A percentile compares a stretch with the other conserved stretches of the same genome.
phyloP scores from a whole-genome alignment of 179 eudicot genomes.

The Beta corolliflora region DNA sequence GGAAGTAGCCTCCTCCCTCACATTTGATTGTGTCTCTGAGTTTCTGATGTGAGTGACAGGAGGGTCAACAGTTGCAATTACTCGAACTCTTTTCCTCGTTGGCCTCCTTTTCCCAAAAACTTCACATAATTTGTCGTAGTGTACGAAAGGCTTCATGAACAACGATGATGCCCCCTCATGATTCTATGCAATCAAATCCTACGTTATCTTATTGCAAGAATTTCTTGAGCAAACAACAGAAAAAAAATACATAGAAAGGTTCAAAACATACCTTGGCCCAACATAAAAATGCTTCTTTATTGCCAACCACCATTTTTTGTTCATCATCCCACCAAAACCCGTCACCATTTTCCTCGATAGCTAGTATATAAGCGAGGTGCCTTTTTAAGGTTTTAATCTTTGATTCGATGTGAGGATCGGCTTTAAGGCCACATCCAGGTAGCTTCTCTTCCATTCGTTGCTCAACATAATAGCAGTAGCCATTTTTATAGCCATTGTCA shows the following conservation, averaged over 20 bases:
- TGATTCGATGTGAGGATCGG: slow-evolving; percentile 24
- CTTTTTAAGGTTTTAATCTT: slow-evolving; percentile 25
- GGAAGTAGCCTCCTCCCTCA: slow-evolving; percentile 28
- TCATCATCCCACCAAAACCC: slow-evolving; percentile 30
- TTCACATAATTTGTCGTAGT: slow-evolving; percentile 26
- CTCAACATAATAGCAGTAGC: slow-evolving; percentile 26
- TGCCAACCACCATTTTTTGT: slow-evolving; percentile 25
- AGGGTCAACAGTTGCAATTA: background rate
- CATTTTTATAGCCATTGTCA: slow-evolving; percentile 22
- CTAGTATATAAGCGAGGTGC: slow-evolving; percentile 18
- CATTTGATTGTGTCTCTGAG: slow-evolving; percentile 23
- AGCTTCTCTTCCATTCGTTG: slow-evolving; percentile 22
- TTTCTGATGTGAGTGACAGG: background rate
- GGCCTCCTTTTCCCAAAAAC: slow-evolving; percentile 16
- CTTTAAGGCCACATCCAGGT: slow-evolving; percentile 31
- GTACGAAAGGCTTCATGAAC: slow-evolving; percentile 28
- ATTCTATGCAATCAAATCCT: slow-evolving; percentile 15
- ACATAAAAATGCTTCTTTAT: slow-evolving; percentile 23
- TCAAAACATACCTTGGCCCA: slow-evolving; percentile 25
- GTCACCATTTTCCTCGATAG: slow-evolving; percentile 20
- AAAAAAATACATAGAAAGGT: background rate
- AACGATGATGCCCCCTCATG: slow-evolving; percentile 27
- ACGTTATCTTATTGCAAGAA: background rate
- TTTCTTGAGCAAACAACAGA: background rate
- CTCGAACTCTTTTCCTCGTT: slow-evolving; percentile 12